Percentiles rank a stretch among this genome's conserved stretches.
These are phyloP conservation scores for Phalaenopsis hybrid DNA, from an alignment of 116 monocot genomes.

Conservation along the genomic window DNA sequence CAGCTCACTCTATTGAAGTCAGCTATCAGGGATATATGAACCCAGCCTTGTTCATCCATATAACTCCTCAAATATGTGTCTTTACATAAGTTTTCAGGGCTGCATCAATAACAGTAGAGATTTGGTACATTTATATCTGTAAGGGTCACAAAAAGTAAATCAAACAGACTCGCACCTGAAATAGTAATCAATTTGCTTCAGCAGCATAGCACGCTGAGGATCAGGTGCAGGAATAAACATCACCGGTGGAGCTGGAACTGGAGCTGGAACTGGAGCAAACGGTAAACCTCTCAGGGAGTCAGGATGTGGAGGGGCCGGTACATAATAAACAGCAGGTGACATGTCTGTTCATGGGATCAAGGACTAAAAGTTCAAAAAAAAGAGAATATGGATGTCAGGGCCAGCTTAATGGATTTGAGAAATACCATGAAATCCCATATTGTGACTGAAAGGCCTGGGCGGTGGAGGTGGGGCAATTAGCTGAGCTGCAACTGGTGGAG, in stretches of 20 bases:
- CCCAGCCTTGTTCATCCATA: slow-evolving; percentile 52
- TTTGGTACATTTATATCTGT: not conserved
- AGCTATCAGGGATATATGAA: slow-evolving; percentile 41
- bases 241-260: slow-evolving; percentile 1
- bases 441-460: slow-evolving; percentile 3
- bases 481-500: slow-evolving; percentile 4
- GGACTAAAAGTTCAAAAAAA: not conserved
- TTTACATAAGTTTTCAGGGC: slow-evolving; percentile 40
- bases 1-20: slow-evolving; percentile 40
- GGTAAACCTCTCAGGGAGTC: slow-evolving; percentile 4
- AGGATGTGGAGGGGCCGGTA: slow-evolving; percentile 4
- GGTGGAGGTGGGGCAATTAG: slow-evolving; percentile 4
- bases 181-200: slow-evolving; percentile 47
- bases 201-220: slow-evolving; percentile 23
- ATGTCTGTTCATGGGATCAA: slow-evolving; percentile 3
- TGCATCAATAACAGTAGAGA: slow-evolving; percentile 14
- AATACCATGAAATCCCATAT: slow-evolving; percentile 7
- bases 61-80: slow-evolving; percentile 30
- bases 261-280: slow-evolving; percentile 4
- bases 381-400: not conserved
- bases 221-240: slow-evolving; percentile 22
- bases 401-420: not conserved
- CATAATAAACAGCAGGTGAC: slow-evolving; percentile 10
- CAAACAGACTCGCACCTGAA: slow-evolving; percentile 27
- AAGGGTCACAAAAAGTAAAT: not conserved